A percentile compares a stretch with the other conserved stretches of the same genome.
Evolutionary conservation across 352 stramenopile genomes (phyloP).

Genomic region (Phytophthora tubulina): DNA sequence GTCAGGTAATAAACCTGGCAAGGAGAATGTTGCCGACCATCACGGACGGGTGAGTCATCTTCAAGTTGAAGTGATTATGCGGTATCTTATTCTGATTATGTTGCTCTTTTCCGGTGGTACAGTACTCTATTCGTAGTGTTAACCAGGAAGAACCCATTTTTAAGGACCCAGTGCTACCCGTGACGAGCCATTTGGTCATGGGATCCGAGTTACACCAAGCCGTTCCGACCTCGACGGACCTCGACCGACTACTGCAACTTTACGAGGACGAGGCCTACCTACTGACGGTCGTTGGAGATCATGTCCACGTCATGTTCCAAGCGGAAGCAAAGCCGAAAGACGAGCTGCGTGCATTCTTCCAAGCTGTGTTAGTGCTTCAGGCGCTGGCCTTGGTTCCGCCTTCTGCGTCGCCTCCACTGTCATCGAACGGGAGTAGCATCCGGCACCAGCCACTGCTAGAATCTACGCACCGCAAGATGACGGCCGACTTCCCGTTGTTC

Average conservation of each 20-base stretch:
- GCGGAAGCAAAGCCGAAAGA: slow-evolving; percentile 59
- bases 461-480: slow-evolving; percentile 62
- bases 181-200: slow-evolving; percentile 63
- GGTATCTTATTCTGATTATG: slow-evolving; percentile 5
- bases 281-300: slow-evolving; percentile 45
- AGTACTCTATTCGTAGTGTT: slow-evolving; percentile 72
- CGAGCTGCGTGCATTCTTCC: slow-evolving; percentile 80
- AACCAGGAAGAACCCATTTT: slow-evolving; percentile 71
- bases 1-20: slow-evolving; percentile 21
- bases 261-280: slow-evolving; percentile 74
- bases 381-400: slow-evolving; percentile 36
- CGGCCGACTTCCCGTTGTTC: slow-evolving; percentile 69
- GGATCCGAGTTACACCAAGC: slow-evolving; percentile 62
- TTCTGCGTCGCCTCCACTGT: slow-evolving; percentile 20
- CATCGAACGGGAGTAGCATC: slow-evolving; percentile 26
- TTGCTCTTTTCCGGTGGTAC: slow-evolving; percentile 2
- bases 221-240: slow-evolving; percentile 44
- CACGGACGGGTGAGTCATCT: slow-evolving; percentile 34
- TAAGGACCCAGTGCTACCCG: slow-evolving; percentile 55
- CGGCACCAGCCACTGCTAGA: slow-evolving; percentile 50
- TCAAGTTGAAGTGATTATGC: slow-evolving; percentile 30
- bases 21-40: slow-evolving; percentile 43
- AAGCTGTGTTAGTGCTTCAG: slow-evolving; percentile 68
- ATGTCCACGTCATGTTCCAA: slow-evolving; percentile 66
- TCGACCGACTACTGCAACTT: slow-evolving; percentile 60